These are phyloP conservation scores for Annulohypoxylon bovei DNA, from an alignment of 495 filamentous ascomycete species.

Conservation along the genomic window DNA sequence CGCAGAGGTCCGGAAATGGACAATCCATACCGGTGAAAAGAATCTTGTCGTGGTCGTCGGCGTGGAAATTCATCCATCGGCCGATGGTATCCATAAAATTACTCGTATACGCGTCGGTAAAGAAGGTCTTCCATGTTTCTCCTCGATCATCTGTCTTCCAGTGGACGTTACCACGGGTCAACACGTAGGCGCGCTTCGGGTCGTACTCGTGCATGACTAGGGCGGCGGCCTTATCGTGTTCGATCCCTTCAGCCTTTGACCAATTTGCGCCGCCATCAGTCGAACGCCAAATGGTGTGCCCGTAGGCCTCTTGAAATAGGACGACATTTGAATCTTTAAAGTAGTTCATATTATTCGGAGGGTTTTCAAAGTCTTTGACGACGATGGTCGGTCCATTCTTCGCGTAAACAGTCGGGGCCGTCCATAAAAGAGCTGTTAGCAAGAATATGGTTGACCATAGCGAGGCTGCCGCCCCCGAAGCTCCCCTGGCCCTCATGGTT, in stretches of 20 bases:
- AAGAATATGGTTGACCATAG: constrained; percentile 51
- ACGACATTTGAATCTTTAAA: constrained; percentile 86
- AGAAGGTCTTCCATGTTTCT: constrained; percentile 79
- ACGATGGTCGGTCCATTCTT: constrained; percentile 62
- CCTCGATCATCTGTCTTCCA: constrained; percentile 85
- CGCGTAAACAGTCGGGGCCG: constrained; percentile 51
- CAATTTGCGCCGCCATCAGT: constrained; percentile 81
- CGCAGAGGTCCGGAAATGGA: constrained; percentile 57
- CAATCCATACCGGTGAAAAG: constrained; percentile 82
- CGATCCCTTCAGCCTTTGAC: constrained; percentile 69
- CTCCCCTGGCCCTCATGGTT: constrained; percentile 59
- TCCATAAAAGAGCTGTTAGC: constrained; percentile 44
- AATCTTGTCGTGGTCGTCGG: constrained; percentile 79
- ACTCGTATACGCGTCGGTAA: constrained; percentile 61
- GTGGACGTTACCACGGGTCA: constrained; percentile 72
- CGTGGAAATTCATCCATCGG: constrained; percentile 75
- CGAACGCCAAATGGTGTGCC: constrained; percentile 73
- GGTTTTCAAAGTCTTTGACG: constrained; percentile 66
- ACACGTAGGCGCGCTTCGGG: constrained; percentile 76
- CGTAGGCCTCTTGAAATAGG: constrained; percentile 66
- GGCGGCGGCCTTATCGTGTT: constrained; percentile 66
- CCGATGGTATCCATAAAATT: constrained; percentile 54
- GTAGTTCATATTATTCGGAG: constrained; percentile 75
- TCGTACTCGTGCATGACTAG: constrained; percentile 81
- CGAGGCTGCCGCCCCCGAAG: constrained; percentile 54